phyloP scores from a whole-genome alignment of 2,329 filamentous ascomycete genomes.

The Pseudohalonectria lignicola region DNA sequence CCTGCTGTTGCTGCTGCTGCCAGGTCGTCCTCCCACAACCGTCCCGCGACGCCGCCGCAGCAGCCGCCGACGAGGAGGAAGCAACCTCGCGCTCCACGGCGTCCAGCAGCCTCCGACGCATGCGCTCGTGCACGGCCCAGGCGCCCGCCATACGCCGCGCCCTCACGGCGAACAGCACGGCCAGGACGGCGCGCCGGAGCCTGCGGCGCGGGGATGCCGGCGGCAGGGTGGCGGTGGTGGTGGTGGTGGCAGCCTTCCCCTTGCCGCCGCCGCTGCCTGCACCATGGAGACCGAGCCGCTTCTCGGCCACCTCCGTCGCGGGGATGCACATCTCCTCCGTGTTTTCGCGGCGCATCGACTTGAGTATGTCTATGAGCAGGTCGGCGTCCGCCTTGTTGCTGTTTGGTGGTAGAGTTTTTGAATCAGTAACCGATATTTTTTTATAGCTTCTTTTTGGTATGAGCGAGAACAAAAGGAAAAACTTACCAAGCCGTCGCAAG shows the following conservation, averaged over 20 bases:
- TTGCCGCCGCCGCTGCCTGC: slow-evolving; percentile 24
- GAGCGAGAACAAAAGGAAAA: slow-evolving; percentile 6
- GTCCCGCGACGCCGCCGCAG: too few species aligned
- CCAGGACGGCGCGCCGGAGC: slow-evolving; percentile 10
- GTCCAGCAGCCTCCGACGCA: slow-evolving; percentile 34
- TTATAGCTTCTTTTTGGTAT: slow-evolving; percentile 1
- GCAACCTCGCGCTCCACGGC: slow-evolving; percentile 36
- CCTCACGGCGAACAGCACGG: slow-evolving; percentile 41
- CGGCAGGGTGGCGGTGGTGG: slow-evolving; percentile 8
- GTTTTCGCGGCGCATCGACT: slow-evolving; percentile 21
- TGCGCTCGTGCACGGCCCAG: slow-evolving; percentile 41
- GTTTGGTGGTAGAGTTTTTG: slow-evolving; percentile 9
- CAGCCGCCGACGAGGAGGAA: too few species aligned
- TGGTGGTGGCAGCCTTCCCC: slow-evolving; percentile 22
- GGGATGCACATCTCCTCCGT: too few species aligned
- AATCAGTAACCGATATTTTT: too few species aligned
- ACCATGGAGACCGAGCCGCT: too few species aligned
- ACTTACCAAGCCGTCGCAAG: slow-evolving; percentile 86
- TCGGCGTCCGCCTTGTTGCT: slow-evolving; percentile 90
- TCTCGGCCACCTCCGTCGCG: too few species aligned
- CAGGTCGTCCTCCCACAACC: too few species aligned
- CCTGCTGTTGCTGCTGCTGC: too few species aligned
- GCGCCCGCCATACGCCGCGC: slow-evolving; percentile 32
- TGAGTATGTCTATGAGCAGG: slow-evolving; percentile 75
- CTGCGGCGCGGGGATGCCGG: slow-evolving; percentile 1